Evolutionary conservation across 108 stramenopile species (phyloP), one percentile per base, ranked within the genome.

Genomic region (Cafeteria roenbergensis): DNA sequence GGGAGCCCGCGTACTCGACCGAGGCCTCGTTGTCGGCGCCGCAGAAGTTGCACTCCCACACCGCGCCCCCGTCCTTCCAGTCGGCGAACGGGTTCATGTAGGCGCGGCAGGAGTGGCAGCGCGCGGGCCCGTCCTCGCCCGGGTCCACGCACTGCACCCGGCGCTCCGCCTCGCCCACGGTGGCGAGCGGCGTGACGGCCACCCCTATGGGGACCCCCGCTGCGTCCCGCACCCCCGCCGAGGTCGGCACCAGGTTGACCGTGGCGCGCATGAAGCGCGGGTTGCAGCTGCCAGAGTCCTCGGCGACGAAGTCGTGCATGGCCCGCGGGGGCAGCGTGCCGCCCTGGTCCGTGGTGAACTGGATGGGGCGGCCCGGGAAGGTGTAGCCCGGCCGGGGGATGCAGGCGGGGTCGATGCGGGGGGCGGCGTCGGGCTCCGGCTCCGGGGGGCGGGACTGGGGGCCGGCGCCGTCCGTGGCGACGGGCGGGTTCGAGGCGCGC

Each of bases 81-180:
- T 51, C 25, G 50, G 73, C 75, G 51, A 68, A 78, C 28, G 77
- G 75, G 72, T 76, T 76, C 63, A 78, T 78, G 72, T 78, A 78
- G 30, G 77, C 72, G 14, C 77, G 66, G 57, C 77, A 78, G 34
- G 67, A 57, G 63, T 78, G 75, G 42, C 77, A 78, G 25, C 77
- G 77, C 52, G 75, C 68, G 50, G 75, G 75, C 36, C 77, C 77
- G 12, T 57, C 42, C 42, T 48, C 42, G 6, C 42, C 42, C 12
- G 17, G 17, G 17, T 48, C 42, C 42, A 48, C 42, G 42, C 42
- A 48, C 17, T 48, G 12, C 42, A 48, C 17, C 12, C 12, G 42
- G 12, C 12, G 17, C 12, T 48, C 42, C 17, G 12, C 42, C 12
- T 48, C 42, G 42, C 12, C 42, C 17, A 12, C 12, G 12, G 6